Base-by-base conservation (phyloP, 495 filamentous ascomycete genomes). In the Aspergillus sclerotioniger region DNA sequence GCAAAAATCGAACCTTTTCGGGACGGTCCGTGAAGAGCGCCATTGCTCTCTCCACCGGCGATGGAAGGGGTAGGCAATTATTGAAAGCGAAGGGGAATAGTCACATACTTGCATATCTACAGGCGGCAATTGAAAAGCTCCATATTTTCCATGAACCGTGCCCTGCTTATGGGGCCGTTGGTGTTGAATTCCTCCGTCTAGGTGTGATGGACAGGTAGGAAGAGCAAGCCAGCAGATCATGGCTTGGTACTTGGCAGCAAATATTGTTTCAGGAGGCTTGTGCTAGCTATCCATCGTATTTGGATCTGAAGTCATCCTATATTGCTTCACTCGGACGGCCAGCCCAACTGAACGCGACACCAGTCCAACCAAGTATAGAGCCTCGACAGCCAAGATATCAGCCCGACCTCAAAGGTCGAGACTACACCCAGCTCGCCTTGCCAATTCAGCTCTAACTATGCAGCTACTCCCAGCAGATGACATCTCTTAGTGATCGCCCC, bases 151-250 rank as follows among this genome's bases (percentile, higher is more conserved):
- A 41, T 41, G 37, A 13, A 7, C 37, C 37, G 37, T 41, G 37
- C 37, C 37, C 37, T 12, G 37, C n/a, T 13, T 41, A 41, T 13
- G 37, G 37, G 37, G 37, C 37, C 37, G 37, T 15, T 12, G 35
- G 35, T 13, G 37, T 12, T 33, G 39, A 44, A 54, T 41, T 44
- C 13, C 20, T 16, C 52, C 35, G 21, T 44, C 13, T 44, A 9
- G 51, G 17, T 21, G 6, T 47, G 44, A 47, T 47, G 35, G 35
- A 39, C 35, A 39, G 35, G 35, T 12, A 15, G 37, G 37, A 7
- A 41, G 37, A 41, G 37, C 45, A 46, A 29, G 21, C n/a, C 16
- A 39, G 31, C 51, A 3, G 51, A 51, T 51, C 29, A 51, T 51
- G 29, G 25, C n/a, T 33, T 51, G 37, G 37, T n/a, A n/a, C 7